Percentiles rank a stretch among this genome's conserved stretches.
These are phyloP conservation scores for Lasiosphaeriaceae sp. DNA, from an alignment of 495 filamentous ascomycete species.

Conservation along the genomic window DNA sequence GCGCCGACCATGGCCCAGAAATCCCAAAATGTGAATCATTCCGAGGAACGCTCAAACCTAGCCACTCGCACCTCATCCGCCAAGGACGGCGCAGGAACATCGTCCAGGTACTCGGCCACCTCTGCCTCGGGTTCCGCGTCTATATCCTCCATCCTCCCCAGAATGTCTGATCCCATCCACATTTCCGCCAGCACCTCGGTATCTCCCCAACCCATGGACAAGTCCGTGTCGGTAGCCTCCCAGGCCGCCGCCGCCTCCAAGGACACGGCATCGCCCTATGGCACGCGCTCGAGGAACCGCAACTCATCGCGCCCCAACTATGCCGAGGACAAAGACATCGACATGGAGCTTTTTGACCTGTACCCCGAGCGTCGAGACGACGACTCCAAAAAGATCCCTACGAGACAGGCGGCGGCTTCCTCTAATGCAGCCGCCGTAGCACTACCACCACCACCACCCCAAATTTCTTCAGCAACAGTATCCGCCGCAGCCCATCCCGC, in stretches of 20 bases:
- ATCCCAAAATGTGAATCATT: slow-evolving; percentile 24
- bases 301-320: slow-evolving; percentile 83
- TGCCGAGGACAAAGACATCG: slow-evolving; percentile 91
- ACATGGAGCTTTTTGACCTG: slow-evolving; percentile 66
- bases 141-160: slow-evolving; percentile 22
- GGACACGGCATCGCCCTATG: slow-evolving; percentile 67
- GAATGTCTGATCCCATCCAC: slow-evolving; percentile 26
- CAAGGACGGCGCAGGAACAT: slow-evolving; percentile 24
- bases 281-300: slow-evolving; percentile 91
- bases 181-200: slow-evolving; percentile 13
- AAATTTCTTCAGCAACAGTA: slow-evolving; percentile 4
- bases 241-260: slow-evolving; percentile 29
- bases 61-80: slow-evolving; percentile 21
- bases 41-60: slow-evolving; percentile 27
- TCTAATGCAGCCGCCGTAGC: slow-evolving; percentile 19
- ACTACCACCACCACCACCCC: slow-evolving; percentile 1
- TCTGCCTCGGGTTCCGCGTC: slow-evolving; percentile 13
- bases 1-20: slow-evolving; percentile 31
- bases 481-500: slow-evolving; percentile 9
- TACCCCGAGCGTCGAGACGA: slow-evolving; percentile 47
- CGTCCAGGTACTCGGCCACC: slow-evolving; percentile 18
- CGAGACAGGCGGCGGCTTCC: slow-evolving; percentile 21
- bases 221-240: slow-evolving; percentile 36
- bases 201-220: slow-evolving; percentile 36
- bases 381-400: slow-evolving; percentile 47